phyloP scores from a whole-genome alignment of 441 rosid genomes.

The Gossypium lobatum region DNA sequence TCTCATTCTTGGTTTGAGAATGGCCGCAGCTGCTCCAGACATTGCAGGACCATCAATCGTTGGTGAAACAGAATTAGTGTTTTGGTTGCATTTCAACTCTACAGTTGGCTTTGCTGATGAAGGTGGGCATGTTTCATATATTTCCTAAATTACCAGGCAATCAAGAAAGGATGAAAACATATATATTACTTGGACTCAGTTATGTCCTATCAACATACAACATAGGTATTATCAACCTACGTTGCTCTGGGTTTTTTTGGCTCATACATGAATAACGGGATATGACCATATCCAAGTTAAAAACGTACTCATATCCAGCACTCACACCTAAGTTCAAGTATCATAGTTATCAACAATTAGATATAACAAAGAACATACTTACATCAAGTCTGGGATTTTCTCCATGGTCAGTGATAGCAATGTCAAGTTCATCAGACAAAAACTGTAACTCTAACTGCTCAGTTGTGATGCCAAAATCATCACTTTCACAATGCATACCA shows the following conservation, averaged over 20 bases:
- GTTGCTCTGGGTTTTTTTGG: not conserved
- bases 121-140: constrained; percentile 49
- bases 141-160: constrained; percentile 47
- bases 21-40: constrained; percentile 33
- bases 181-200: too few species aligned
- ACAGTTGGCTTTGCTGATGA: constrained; percentile 27
- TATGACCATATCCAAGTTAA: not conserved
- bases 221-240: not conserved
- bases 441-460: constrained; percentile 73
- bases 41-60: constrained; percentile 38
- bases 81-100: constrained; percentile 30
- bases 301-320: not conserved
- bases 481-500: constrained; percentile 36
- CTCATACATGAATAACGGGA: not conserved
- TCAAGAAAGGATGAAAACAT: constrained; percentile 10
- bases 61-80: constrained; percentile 25
- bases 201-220: not conserved
- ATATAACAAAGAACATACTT: constrained; percentile 24
- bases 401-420: constrained; percentile 63
- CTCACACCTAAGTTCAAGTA: not conserved
- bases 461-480: constrained; percentile 32
- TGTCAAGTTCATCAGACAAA: constrained; percentile 74
- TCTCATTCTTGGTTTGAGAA: constrained; percentile 78
- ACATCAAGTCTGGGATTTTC: constrained; percentile 82
- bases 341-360: not conserved